These are phyloP conservation scores for Alternaria hordeiaustralica DNA, from an alignment of 2,329 filamentous ascomycete species.

Conservation along the genomic window DNA sequence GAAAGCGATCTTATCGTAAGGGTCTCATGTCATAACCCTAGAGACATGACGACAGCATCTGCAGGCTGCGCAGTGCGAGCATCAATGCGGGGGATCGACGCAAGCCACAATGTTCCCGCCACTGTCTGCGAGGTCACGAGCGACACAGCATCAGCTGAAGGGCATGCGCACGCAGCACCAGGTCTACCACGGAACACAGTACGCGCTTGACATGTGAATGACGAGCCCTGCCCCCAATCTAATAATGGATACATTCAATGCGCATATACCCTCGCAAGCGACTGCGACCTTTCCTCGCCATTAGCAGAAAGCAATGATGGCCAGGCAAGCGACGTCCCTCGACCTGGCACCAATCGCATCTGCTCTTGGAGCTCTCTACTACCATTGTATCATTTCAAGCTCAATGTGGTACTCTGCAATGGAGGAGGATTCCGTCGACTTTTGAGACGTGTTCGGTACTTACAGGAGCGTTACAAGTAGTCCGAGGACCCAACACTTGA, in stretches of 20 bases:
- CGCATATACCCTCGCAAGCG: not conserved
- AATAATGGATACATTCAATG: not conserved
- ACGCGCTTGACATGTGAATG: not conserved
- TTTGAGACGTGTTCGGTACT: not conserved
- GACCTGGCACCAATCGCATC: not conserved
- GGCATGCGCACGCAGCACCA: not conserved
- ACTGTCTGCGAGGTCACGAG: not conserved
- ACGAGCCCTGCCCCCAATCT: not conserved
- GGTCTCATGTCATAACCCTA: not conserved
- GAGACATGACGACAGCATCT: not conserved
- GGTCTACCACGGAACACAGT: not conserved
- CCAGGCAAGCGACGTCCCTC: not conserved
- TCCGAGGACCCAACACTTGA: not conserved
- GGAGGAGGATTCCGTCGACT: not conserved
- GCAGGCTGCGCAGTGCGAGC: not conserved
- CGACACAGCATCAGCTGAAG: not conserved
- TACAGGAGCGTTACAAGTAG: not conserved
- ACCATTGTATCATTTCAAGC: not conserved
- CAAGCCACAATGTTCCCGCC: slow-evolving; percentile 2
- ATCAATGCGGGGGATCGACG: slow-evolving; percentile 6
- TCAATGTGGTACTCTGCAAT: not conserved
- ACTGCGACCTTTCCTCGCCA: not conserved
- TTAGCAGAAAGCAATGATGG: not conserved
- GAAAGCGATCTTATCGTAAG: not conserved
- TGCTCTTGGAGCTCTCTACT: not conserved